Conservation (phyloP, 179 eudicot species). For the Vitellaria paradoxa region DNA sequence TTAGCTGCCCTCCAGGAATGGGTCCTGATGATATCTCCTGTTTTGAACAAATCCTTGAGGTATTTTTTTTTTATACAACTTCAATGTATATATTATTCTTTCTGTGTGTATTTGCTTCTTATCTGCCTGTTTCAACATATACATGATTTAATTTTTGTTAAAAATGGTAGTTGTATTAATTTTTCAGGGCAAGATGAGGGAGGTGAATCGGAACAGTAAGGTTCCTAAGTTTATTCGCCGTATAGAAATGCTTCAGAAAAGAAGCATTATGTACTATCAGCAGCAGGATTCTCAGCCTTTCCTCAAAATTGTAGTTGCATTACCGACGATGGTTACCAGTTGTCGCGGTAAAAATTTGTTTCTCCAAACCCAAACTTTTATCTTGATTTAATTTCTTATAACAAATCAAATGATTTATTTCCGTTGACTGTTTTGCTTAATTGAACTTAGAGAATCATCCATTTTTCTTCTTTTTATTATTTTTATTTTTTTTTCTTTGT, state of each 20-base stretch:
- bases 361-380: neutral
- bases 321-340: conserved; percentile 93
- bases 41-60: conserved; percentile 91
- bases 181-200: conserved; percentile 83
- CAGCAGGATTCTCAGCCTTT: conserved; percentile 76
- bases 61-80: conserved; percentile 21
- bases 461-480: neutral
- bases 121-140: neutral
- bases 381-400: neutral
- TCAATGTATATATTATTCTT: neutral
- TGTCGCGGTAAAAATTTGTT: conserved; percentile 69
- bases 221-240: conserved; percentile 70
- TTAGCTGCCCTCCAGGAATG: conserved; percentile 89
- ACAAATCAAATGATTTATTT: neutral
- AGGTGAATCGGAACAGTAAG: conserved; percentile 61
- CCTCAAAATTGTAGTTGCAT: conserved; percentile 82
- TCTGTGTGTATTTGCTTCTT: neutral
- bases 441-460: neutral
- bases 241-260: conserved; percentile 78
- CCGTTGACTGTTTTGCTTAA: neutral
- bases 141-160: neutral
- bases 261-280: conserved; percentile 96
- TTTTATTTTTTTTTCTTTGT: too few relatives aligned
- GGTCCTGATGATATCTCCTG: conserved; percentile 91
- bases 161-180: neutral